These are phyloP conservation scores for Hymenotorrendiella dingleyae DNA, from an alignment of 2,329 filamentous ascomycete species.

Conservation along the genomic window DNA sequence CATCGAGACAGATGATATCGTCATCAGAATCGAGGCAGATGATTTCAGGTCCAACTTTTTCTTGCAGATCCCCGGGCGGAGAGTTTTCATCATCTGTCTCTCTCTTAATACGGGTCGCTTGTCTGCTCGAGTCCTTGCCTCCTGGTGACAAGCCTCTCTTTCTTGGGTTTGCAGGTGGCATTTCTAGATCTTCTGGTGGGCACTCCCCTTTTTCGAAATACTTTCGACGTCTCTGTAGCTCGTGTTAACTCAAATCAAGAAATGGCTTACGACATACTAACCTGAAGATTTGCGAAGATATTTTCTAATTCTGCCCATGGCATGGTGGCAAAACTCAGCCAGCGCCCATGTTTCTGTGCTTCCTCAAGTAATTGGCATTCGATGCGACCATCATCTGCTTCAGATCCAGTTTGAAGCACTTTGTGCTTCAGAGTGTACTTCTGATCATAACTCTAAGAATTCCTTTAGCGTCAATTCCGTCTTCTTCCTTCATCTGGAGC, in stretches of 20 bases:
- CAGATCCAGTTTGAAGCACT: slow-evolving; percentile 3
- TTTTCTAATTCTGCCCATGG: slow-evolving; percentile 1
- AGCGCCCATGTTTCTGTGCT: slow-evolving; percentile 2
- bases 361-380: slow-evolving; percentile 1
- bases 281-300: slow-evolving; percentile 7
- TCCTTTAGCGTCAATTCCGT: neutral
- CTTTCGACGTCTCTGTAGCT: slow-evolving; percentile 1
- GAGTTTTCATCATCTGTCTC: no score
- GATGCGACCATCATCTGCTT: slow-evolving; percentile 3
- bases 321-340: neutral
- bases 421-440: slow-evolving; percentile 4
- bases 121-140: neutral
- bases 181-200: slow-evolving; percentile 4
- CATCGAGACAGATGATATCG: no score
- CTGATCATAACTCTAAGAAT: slow-evolving; percentile 2
- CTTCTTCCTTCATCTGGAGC: no score
- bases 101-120: neutral
- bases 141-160: neutral
- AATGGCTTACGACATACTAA: neutral
- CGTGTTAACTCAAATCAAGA: neutral
- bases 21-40: neutral
- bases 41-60: neutral
- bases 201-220: slow-evolving; percentile 7
- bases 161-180: neutral
- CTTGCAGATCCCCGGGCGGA: no score